A percentile compares a stretch with the other conserved stretches of the same genome.
phyloP scores from a whole-genome alignment of 352 stramenopile genomes.

The Blastocystis hominis region DNA sequence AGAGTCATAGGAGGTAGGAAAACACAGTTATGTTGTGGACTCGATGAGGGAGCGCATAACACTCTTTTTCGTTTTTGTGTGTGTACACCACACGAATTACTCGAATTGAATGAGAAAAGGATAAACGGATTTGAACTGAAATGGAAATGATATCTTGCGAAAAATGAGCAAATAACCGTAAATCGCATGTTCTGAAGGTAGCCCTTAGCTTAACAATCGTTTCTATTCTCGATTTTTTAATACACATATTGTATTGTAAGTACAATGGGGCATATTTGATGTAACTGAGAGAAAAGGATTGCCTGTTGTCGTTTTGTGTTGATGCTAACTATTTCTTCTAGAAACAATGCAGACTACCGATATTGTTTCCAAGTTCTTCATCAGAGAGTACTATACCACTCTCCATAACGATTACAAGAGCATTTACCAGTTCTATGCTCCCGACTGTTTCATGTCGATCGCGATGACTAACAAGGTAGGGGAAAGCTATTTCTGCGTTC shows the following conservation, averaged over 20 bases:
- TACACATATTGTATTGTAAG: neutral
- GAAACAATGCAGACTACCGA: slow-evolving; percentile 51
- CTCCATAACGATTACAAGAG: slow-evolving; percentile 19
- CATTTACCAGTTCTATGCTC: slow-evolving; percentile 33
- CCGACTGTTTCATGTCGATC: slow-evolving; percentile 33
- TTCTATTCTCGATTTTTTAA: neutral
- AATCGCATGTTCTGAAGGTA: too few relatives aligned
- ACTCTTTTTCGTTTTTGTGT: too few relatives aligned
- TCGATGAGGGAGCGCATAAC: too few relatives aligned
- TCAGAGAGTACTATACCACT: slow-evolving; percentile 47
- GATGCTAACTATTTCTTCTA: slow-evolving; percentile 9
- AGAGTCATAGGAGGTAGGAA: neutral
- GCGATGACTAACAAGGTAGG: slow-evolving; percentile 14
- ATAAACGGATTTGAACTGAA: too few relatives aligned
- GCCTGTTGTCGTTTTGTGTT: neutral
- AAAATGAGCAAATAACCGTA: too few relatives aligned
- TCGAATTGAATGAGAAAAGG: too few relatives aligned
- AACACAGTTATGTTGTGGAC: too few relatives aligned
- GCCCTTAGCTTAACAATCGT: neutral
- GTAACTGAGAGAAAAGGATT: neutral
- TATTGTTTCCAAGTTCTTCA: slow-evolving; percentile 56
- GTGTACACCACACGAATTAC: too few relatives aligned
- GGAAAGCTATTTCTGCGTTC: neutral
- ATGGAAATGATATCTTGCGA: too few relatives aligned
- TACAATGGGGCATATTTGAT: neutral